Evolutionary conservation across 176 grass and related monocot species (phyloP).

Genomic region (Musa troglodytarum): DNA sequence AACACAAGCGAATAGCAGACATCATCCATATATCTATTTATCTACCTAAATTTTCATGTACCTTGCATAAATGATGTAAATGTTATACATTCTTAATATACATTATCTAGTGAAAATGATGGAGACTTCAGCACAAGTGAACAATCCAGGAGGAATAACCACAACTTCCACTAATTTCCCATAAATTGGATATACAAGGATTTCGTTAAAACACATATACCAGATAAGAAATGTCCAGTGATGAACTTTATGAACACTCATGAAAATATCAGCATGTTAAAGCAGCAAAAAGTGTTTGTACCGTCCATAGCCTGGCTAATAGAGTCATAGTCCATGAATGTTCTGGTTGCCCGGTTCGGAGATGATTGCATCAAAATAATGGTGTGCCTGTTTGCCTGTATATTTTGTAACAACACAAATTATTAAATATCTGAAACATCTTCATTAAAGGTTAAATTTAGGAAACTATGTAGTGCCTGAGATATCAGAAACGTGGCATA

Average conservation of each 20-base stretch:
- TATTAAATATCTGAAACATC: not conserved
- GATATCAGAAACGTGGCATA: not conserved
- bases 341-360: conserved; percentile 66
- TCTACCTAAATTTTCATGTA: not conserved
- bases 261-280: not conserved
- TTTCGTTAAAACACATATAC: not conserved
- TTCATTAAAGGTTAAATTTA: not conserved
- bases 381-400: conserved; percentile 85
- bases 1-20: no score
- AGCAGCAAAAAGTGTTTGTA: conserved; percentile 25
- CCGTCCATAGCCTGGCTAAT: conserved; percentile 93
- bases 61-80: not conserved
- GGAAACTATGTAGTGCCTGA: not conserved
- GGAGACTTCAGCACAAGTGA: not conserved
- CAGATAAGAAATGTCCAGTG: not conserved
- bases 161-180: not conserved
- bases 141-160: not conserved
- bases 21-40: no score
- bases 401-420: conserved; percentile 9
- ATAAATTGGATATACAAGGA: no score
- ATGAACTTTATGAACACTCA: not conserved
- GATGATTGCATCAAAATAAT: conserved; percentile 97
- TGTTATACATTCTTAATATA: no score
- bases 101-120: not conserved
- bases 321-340: conserved; percentile 93